Evolutionary conservation across 345 rosid genomes (phyloP).

Genomic region (Turnera subulata): DNA sequence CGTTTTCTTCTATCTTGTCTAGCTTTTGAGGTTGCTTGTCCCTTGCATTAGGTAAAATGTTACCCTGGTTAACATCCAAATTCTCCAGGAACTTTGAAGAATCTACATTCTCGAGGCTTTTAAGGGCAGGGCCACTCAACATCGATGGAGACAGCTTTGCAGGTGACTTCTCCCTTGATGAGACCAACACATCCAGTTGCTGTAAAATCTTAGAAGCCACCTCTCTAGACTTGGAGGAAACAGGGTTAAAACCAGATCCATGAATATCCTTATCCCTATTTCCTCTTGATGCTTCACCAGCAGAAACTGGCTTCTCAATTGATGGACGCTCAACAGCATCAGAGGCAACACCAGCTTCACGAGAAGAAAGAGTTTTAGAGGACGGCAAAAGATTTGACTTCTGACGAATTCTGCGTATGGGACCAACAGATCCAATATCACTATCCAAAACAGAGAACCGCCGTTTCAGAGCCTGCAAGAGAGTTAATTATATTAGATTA

Average conservation of each 20-base stretch:
- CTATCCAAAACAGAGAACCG: constrained; percentile 71
- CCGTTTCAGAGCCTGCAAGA: constrained; percentile 64
- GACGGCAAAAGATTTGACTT: constrained; percentile 58
- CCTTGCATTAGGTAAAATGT: constrained; percentile 21
- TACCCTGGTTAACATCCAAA: constrained; percentile 19
- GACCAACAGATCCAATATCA: constrained; percentile 73
- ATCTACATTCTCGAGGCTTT: constrained; percentile 64
- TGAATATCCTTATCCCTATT: constrained; percentile 34
- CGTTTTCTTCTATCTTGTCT: constrained; percentile 22
- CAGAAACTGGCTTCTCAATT: constrained; percentile 23
- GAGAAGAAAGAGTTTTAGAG: constrained; percentile 29
- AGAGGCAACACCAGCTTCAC: constrained; percentile 26
- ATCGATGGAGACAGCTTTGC: constrained; percentile 68
- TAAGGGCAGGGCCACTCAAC: constrained; percentile 72
- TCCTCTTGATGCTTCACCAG: constrained; percentile 28
- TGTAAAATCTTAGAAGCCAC: constrained; percentile 76
- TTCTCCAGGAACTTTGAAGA: constrained; percentile 44
- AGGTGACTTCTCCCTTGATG: constrained; percentile 65
- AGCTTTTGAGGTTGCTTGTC: constrained; percentile 30
- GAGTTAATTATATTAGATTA: not conserved
- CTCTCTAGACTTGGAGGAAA: constrained; percentile 74
- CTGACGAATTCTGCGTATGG: constrained; percentile 88
- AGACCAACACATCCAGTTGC: constrained; percentile 60
- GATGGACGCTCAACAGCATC: constrained; percentile 28
- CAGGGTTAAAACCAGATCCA: constrained; percentile 41